These are phyloP conservation scores for Claviceps sp. DNA, from an alignment of 2,329 filamentous ascomycete species.

Conservation along the genomic window DNA sequence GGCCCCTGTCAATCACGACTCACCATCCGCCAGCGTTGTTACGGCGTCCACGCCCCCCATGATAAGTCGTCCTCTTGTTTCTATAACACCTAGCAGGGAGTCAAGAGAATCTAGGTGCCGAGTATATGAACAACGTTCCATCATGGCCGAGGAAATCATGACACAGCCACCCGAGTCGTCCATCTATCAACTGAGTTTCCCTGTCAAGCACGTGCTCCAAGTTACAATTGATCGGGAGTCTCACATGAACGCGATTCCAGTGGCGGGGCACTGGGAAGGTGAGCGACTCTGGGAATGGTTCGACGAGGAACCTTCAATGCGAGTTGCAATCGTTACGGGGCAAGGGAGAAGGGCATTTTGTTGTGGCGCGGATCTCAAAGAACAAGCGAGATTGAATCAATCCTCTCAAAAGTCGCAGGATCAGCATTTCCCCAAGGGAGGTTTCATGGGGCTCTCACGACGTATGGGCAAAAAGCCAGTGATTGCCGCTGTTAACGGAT, in stretches of 20 bases:
- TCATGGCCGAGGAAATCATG: conserved; percentile 7
- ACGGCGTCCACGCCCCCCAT: too few species aligned
- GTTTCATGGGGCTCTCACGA: conserved; percentile 35
- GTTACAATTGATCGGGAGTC: conserved; percentile 38
- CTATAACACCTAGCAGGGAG: neutral
- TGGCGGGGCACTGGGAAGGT: conserved; percentile 33
- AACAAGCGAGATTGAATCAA: conserved; percentile 20
- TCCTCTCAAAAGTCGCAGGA: conserved; percentile 7
- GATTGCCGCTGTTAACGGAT: conserved; percentile 45
- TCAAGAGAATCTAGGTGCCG: neutral
- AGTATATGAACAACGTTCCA: neutral
- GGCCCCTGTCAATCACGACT: neutral
- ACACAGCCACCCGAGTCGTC: conserved; percentile 8
- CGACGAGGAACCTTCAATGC: conserved; percentile 33
- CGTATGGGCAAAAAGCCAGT: conserved; percentile 46
- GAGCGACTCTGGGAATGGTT: conserved; percentile 38
- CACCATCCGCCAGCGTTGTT: neutral
- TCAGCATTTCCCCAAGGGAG: conserved; percentile 22
- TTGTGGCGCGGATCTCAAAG: conserved; percentile 41
- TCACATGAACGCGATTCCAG: conserved; percentile 32
- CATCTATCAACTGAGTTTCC: conserved; percentile 25
- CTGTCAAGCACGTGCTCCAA: conserved; percentile 32
- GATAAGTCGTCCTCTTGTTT: neutral
- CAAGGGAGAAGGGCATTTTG: conserved; percentile 39
- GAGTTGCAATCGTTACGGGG: conserved; percentile 36